phyloP scores from a whole-genome alignment of 371 early-diverging fungal genomes.

The Batkoa obscura region DNA sequence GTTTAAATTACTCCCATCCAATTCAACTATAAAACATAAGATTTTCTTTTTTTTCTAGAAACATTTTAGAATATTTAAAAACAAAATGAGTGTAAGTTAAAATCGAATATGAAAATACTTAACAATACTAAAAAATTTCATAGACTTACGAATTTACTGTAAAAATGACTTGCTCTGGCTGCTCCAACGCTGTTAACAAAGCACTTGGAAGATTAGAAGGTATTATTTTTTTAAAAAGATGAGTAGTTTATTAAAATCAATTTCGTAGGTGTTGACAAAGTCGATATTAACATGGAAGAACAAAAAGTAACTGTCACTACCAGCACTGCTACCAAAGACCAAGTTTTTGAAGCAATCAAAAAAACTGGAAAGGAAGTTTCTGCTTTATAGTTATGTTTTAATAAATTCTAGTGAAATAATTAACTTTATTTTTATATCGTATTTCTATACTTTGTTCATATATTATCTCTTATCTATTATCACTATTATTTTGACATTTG shows the following conservation, averaged over 20 bases:
- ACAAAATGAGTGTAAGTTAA: background rate
- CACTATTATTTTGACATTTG: too few relatives aligned
- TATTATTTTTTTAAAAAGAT: constrained; percentile 9
- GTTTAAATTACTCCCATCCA: too few relatives aligned
- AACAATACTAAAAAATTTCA: background rate
- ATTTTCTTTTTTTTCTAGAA: too few relatives aligned
- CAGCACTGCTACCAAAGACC: constrained; percentile 26
- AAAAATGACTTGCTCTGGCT: constrained; percentile 66
- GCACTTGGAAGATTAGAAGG: constrained; percentile 39
- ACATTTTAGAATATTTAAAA: background rate
- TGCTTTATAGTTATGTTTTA: background rate
- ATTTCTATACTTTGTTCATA: too few relatives aligned
- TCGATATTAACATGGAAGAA: constrained; percentile 45
- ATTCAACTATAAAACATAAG: too few relatives aligned
- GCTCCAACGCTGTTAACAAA: constrained; percentile 53
- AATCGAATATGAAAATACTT: background rate
- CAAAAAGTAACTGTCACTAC: constrained; percentile 40
- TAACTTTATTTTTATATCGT: too few relatives aligned
- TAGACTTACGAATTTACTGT: constrained; percentile 49
- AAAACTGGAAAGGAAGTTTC: constrained; percentile 43
- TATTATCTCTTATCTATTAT: too few relatives aligned
- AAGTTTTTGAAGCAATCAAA: constrained; percentile 43
- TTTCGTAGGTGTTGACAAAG: constrained; percentile 22
- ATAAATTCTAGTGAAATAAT: too few relatives aligned
- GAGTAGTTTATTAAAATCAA: background rate